Evolutionary conservation across 768 basidiomycete species (phyloP).

Genomic region (Russula foetens): DNA sequence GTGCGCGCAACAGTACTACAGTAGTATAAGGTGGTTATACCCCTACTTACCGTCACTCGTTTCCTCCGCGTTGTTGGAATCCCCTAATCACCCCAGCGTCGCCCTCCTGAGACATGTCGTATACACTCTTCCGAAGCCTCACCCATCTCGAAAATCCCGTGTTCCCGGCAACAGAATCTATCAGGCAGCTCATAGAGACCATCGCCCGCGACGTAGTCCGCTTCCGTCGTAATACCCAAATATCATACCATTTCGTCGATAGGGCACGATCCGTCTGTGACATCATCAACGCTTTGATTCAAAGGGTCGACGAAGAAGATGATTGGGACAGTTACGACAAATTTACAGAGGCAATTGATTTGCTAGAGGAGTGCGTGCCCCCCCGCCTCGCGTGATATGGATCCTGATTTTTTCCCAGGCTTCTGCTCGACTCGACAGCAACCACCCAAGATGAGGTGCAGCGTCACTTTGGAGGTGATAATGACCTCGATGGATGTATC

Average conservation of each 20-base stretch:
- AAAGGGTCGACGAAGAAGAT: slow-evolving; percentile 11
- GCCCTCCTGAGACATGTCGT: slow-evolving; percentile 7
- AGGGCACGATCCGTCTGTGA: slow-evolving; percentile 10
- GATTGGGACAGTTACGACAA: slow-evolving; percentile 18
- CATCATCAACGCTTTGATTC: slow-evolving; percentile 10
- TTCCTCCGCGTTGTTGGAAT: background rate
- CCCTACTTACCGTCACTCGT: background rate
- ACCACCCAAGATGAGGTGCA: slow-evolving; percentile 8
- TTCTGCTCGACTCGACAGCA: slow-evolving; percentile 1
- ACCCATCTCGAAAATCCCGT: slow-evolving; percentile 7
- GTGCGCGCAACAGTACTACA: background rate
- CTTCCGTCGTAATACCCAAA: slow-evolving; percentile 18
- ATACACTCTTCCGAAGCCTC: slow-evolving; percentile 13
- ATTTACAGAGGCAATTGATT: slow-evolving; percentile 12
- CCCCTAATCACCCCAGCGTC: background rate
- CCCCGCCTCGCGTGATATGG: background rate
- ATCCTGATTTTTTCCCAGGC: slow-evolving; percentile 1
- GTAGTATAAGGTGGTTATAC: slow-evolving; percentile 3
- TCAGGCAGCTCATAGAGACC: slow-evolving; percentile 12
- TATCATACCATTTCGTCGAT: slow-evolving; percentile 15
- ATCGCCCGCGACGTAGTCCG: slow-evolving; percentile 14
- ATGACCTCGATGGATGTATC: slow-evolving; percentile 9
- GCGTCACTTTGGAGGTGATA: slow-evolving; percentile 2
- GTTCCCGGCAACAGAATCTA: slow-evolving; percentile 16
- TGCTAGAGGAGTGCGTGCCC: slow-evolving; percentile 8